Conservation (phyloP, 2,329 filamentous ascomycete species). For the Didymella glomerata region DNA sequence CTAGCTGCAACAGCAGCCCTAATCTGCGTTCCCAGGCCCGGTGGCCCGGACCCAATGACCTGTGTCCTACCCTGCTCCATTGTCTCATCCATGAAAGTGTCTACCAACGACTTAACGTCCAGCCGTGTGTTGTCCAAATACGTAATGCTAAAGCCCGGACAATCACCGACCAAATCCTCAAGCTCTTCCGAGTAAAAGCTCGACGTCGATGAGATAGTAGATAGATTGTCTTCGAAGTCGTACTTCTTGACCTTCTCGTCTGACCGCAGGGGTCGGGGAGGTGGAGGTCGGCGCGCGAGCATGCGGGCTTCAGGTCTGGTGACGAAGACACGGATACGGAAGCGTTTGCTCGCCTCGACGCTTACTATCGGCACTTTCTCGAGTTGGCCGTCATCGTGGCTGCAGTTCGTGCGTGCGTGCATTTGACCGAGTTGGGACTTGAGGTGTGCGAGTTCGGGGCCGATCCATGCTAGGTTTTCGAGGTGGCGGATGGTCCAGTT, state of each 20-base stretch:
- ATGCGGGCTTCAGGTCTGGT: conserved; percentile 18
- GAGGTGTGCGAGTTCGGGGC: conserved; percentile 29
- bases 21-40: conserved; percentile 36
- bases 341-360: conserved; percentile 14
- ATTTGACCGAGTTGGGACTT: conserved; percentile 23
- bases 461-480: conserved; percentile 35
- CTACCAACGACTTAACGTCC: conserved; percentile 18
- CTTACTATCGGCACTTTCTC: conserved; percentile 4
- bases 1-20: conserved; percentile 35
- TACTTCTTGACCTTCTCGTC: conserved; percentile 10
- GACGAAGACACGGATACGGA: conserved; percentile 30
- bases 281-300: background rate
- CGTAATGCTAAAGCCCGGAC: conserved; percentile 32
- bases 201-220: conserved; percentile 4
- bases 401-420: background rate
- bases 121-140: conserved; percentile 34
- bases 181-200: conserved; percentile 11
- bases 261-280: conserved; percentile 3
- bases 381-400: background rate
- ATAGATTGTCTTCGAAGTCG: conserved; percentile 6
- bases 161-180: conserved; percentile 18
- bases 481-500: conserved; percentile 37
- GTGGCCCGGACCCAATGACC: conserved; percentile 38
- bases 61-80: conserved; percentile 30
- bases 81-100: conserved; percentile 28